Evolutionary conservation across 805 yeast genomes (phyloP).

Genomic region (Pichia nanzhaoensis): DNA sequence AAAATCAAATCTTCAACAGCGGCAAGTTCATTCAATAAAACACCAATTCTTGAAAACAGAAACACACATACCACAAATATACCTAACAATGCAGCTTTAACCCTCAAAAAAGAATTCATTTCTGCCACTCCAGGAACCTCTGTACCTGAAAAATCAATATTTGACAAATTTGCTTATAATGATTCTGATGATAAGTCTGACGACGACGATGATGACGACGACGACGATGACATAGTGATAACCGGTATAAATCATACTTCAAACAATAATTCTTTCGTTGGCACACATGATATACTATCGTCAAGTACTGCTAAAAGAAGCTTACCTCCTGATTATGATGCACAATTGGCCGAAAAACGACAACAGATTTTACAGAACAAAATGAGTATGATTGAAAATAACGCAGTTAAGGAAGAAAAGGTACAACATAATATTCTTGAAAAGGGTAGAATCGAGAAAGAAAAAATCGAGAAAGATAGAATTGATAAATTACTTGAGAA

Average conservation of each 20-base stretch:
- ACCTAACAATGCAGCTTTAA: too few relatives aligned
- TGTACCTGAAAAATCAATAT: neutral
- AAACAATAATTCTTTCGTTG: neutral
- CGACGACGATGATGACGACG: conserved; percentile 10
- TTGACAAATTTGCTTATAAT: conserved; percentile 6
- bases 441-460: neutral
- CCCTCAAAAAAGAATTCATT: neutral
- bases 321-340: neutral
- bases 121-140: neutral
- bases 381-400: neutral
- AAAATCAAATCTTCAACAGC: neutral
- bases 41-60: neutral
- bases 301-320: neutral
- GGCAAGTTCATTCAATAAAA: conserved; percentile 13
- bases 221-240: conserved; percentile 9
- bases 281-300: neutral
- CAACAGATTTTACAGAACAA: conserved; percentile 10
- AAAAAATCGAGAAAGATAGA: conserved; percentile 1
- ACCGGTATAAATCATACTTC: conserved; percentile 3
- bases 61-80: neutral
- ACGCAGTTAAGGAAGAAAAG: conserved; percentile 3
- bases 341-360: conserved; percentile 1
- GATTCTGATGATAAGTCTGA: conserved; percentile 3
- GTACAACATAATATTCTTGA: neutral
- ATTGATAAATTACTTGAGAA: conserved; percentile 6